Conservation (phyloP, 345 rosid genomes). For the Iberis pinnata region DNA sequence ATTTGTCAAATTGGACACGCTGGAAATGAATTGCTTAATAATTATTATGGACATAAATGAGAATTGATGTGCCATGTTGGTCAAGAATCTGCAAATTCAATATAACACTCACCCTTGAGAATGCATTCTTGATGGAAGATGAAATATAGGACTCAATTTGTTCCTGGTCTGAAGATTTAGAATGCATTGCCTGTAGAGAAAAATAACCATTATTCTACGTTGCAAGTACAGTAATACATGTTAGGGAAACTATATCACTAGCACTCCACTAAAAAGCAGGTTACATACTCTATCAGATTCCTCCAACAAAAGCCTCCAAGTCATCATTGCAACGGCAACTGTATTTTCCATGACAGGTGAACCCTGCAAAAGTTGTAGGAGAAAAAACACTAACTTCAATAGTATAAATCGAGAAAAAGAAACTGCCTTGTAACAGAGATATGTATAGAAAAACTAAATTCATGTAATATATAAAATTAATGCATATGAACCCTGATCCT, state of each 20-base stretch:
- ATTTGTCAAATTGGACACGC: background rate
- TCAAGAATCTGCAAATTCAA: background rate
- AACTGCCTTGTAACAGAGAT: slow-evolving; percentile 15
- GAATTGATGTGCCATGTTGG: slow-evolving; percentile 1
- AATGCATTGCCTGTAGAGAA: slow-evolving; percentile 56
- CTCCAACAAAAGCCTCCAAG: slow-evolving; percentile 82
- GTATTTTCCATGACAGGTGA: slow-evolving; percentile 62
- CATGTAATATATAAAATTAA: background rate
- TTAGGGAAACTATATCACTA: slow-evolving; percentile 11
- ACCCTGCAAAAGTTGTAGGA: slow-evolving; percentile 41
- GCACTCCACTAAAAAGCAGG: slow-evolving; percentile 5
- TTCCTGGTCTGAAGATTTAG: slow-evolving; percentile 60
- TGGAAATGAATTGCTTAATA: background rate
- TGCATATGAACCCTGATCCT: slow-evolving; percentile 6
- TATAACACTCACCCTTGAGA: slow-evolving; percentile 56
- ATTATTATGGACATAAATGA: slow-evolving; percentile 3
- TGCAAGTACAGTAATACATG: slow-evolving; percentile 16
- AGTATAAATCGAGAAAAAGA: slow-evolving; percentile 2
- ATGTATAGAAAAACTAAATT: too few relatives aligned
- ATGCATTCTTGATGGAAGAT: slow-evolving; percentile 73
- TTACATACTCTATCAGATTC: slow-evolving; percentile 71
- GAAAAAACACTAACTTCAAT: slow-evolving; percentile 5
- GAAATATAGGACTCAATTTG: slow-evolving; percentile 78
- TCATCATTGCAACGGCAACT: slow-evolving; percentile 73
- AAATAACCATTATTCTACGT: slow-evolving; percentile 18